Evolutionary conservation across 2,329 filamentous ascomycete species (phyloP).

Genomic region (Eutypa lata): DNA sequence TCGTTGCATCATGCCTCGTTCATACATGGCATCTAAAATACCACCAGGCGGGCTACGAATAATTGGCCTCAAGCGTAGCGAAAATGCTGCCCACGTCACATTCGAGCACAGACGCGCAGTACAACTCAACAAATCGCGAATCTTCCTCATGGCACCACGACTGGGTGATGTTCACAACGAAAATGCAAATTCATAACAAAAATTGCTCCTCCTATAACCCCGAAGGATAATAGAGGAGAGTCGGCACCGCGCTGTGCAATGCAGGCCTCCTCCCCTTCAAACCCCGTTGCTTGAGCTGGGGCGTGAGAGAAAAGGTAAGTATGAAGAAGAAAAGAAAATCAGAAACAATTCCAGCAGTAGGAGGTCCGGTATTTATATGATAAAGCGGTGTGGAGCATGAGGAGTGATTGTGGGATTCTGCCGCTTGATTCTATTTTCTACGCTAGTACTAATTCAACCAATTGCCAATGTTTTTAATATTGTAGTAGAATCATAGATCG

Average conservation of each 20-base stretch:
- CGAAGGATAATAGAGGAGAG: constrained; percentile 49
- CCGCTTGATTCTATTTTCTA: neutral
- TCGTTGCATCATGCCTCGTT: no score
- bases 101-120: no score
- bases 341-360: constrained; percentile 9
- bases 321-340: constrained; percentile 38
- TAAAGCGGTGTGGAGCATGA: constrained; percentile 2
- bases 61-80: no score
- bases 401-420: constrained; percentile 14
- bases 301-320: constrained; percentile 47
- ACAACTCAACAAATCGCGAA: no score
- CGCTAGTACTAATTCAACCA: neutral
- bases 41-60: no score
- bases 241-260: constrained; percentile 52
- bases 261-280: constrained; percentile 44
- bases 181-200: constrained; percentile 42
- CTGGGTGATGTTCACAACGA: constrained; percentile 39
- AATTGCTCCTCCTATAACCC: constrained; percentile 50
- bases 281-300: constrained; percentile 41
- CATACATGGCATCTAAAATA: no score
- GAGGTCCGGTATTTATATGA: constrained; percentile 17
- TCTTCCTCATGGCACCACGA: constrained; percentile 42
- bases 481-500: no score
- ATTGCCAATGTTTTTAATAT: no score
- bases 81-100: no score